Evolutionary conservation across 768 basidiomycete genomes (phyloP).

Genomic region (Leccinum fibrillosum): DNA sequence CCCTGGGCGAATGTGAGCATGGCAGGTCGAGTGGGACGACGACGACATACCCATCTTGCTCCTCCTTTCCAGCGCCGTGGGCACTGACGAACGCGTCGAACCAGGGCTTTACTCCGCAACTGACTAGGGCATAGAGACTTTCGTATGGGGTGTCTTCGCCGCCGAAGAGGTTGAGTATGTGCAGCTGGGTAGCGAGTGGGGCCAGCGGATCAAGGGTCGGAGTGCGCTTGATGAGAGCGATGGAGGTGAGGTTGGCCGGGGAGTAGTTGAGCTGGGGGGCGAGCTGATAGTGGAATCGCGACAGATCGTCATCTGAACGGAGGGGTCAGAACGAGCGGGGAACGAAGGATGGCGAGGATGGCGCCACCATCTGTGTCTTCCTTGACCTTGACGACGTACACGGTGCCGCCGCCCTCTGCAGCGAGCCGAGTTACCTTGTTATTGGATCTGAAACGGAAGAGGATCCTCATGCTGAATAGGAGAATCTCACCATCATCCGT

Average conservation of each 20-base stretch:
- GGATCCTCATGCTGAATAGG: no score
- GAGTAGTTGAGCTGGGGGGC: slow-evolving; percentile 76
- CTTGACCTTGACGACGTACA: slow-evolving; percentile 80
- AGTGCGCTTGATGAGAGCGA: slow-evolving; percentile 95
- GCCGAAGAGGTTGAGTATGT: slow-evolving; percentile 89
- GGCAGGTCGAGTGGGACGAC: slow-evolving; percentile 1
- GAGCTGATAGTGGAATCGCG: slow-evolving; percentile 62
- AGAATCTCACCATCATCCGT: no score
- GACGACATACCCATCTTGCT: slow-evolving; percentile 67
- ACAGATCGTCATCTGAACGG: slow-evolving; percentile 59
- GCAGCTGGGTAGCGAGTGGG: slow-evolving; percentile 81
- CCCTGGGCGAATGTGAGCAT: slow-evolving; percentile 34
- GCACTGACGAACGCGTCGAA: slow-evolving; percentile 96
- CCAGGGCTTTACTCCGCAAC: slow-evolving; percentile 94
- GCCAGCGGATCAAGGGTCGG: slow-evolving; percentile 75
- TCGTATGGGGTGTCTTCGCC: slow-evolving; percentile 92
- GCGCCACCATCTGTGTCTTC: slow-evolving; percentile 70
- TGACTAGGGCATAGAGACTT: slow-evolving; percentile 91
- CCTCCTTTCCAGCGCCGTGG: slow-evolving; percentile 66
- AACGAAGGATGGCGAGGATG: neutral
- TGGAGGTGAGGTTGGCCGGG: slow-evolving; percentile 72
- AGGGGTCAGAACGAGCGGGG: slow-evolving; percentile 7
- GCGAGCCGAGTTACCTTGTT: slow-evolving; percentile 73
- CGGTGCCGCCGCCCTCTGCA: slow-evolving; percentile 66
- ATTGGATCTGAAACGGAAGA: no score